phyloP scores from a whole-genome alignment of 78 protist species.

The Speleostelium caveatum region DNA sequence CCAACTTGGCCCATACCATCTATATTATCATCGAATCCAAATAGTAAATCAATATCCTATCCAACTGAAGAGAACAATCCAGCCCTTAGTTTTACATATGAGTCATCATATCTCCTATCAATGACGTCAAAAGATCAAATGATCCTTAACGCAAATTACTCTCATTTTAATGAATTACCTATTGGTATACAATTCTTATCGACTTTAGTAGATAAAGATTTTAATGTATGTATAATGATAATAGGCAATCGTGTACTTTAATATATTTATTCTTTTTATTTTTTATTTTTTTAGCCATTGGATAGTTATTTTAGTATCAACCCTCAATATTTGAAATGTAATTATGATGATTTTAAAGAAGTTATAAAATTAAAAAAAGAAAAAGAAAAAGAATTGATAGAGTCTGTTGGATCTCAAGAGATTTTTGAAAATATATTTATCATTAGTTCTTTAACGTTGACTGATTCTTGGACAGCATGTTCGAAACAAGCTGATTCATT shows the following conservation, averaged over 20 bases:
- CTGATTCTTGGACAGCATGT: constrained; percentile 61
- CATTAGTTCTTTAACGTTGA: constrained; percentile 23
- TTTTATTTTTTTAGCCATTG: neutral
- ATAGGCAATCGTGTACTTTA: no score
- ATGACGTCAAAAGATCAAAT: no score
- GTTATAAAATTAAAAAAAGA: neutral
- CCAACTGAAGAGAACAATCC: neutral
- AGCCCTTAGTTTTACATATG: neutral
- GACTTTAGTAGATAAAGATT: neutral
- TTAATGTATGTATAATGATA: no score
- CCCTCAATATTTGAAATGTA: neutral
- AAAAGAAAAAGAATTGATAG: neutral
- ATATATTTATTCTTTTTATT: no score
- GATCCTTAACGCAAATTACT: neutral
- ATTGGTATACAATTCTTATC: neutral
- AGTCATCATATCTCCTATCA: constrained; percentile 46
- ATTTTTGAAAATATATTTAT: constrained; percentile 16
- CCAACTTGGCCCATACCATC: constrained; percentile 70
- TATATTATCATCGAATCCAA: neutral
- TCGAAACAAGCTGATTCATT: neutral
- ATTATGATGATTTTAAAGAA: constrained; percentile 10
- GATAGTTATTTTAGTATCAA: neutral
- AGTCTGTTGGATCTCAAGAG: neutral
- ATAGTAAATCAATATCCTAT: neutral
- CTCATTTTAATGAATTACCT: no score